Base-by-base conservation (phyloP, 306 rosid genomes). In the Lathyrus sativus region DNA sequence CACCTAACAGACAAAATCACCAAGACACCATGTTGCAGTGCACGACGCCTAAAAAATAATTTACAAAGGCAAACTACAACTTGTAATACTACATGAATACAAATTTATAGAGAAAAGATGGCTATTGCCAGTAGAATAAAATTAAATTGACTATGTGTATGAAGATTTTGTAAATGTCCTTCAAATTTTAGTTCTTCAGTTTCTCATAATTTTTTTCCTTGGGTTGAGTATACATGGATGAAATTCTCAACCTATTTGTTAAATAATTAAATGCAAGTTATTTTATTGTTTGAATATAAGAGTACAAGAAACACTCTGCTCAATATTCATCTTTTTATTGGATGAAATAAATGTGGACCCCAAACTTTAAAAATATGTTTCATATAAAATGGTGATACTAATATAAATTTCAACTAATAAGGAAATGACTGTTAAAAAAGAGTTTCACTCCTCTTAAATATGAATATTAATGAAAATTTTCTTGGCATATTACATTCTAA, bases 1-100 rank as follows among this genome's bases (percentile, higher is more conserved):
- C 17, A 44, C 57, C 90, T 85, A 51, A 11, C 13, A 17, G 65
- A 65, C 38, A 65, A 67, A 68, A 67, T 43, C 7, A 4, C 66
- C 28, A 70, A 49, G 18, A 33, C 33, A 75, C 44, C 19, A 19
- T 19, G 54, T 51, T 19, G 26, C 19, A 28, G 28, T 56, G 39
- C 37, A 79, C 18, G 64, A 22, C n/a, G 3, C 60, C 18, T 37
- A 6, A 33, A 33, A 49, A 67, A 33, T 17, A 38, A 61, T 31
- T 58, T 33, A 45, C n/a, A 9, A 14, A 26, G 10, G 7, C 28
- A 65, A 8, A 58, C 42, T 14, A 31, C 43, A 59, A 59, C 44
- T 59, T 33, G 33, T 5, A 59, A 58, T n/a, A 58, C 18, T n/a
- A 4, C 12, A 14, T 4, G 12, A 58, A 33, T 33, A 42, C 13